phyloP scores from a whole-genome alignment of 371 early-diverging fungal genomes.

The Capillidium heterosporum region DNA sequence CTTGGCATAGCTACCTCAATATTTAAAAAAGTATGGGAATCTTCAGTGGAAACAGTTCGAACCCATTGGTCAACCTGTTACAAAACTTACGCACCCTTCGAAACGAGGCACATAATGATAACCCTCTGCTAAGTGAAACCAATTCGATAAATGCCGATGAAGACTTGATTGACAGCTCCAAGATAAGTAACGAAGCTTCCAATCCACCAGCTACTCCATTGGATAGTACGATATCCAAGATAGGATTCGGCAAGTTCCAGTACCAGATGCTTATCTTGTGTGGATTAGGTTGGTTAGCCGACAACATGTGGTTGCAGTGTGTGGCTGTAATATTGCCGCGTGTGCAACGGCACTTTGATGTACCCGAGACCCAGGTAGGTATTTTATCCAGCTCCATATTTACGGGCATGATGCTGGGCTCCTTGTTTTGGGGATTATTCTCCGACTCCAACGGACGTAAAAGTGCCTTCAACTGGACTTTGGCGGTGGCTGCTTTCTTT shows the following conservation, averaged over 20 bases:
- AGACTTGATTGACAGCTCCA: too few relatives aligned
- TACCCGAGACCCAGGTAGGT: slow-evolving; percentile 36
- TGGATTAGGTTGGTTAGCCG: slow-evolving; percentile 72
- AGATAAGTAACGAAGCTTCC: too few relatives aligned
- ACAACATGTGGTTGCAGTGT: slow-evolving; percentile 22
- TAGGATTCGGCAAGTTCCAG: slow-evolving; percentile 64
- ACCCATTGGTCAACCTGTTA: too few relatives aligned
- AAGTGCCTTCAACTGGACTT: slow-evolving; percentile 57
- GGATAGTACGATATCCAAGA: slow-evolving; percentile 37
- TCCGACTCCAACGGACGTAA: slow-evolving; percentile 60
- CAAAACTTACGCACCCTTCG: too few relatives aligned
- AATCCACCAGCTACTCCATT: slow-evolving; percentile 13
- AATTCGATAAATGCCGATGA: too few relatives aligned
- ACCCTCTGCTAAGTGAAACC: too few relatives aligned
- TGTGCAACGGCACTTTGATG: slow-evolving; percentile 26
- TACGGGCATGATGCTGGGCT: slow-evolving; percentile 66
- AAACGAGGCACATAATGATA: too few relatives aligned
- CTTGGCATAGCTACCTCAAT: too few relatives aligned
- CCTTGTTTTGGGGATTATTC: slow-evolving; percentile 61
- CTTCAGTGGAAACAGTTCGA: too few relatives aligned
- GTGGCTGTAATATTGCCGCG: neutral
- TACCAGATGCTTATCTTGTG: slow-evolving; percentile 52
- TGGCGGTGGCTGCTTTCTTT: slow-evolving; percentile 50
- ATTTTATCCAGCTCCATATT: slow-evolving; percentile 44
- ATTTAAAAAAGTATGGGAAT: too few relatives aligned